phyloP scores from a whole-genome alignment of 805 yeast species.

The Hanseniaspora lachancei region DNA sequence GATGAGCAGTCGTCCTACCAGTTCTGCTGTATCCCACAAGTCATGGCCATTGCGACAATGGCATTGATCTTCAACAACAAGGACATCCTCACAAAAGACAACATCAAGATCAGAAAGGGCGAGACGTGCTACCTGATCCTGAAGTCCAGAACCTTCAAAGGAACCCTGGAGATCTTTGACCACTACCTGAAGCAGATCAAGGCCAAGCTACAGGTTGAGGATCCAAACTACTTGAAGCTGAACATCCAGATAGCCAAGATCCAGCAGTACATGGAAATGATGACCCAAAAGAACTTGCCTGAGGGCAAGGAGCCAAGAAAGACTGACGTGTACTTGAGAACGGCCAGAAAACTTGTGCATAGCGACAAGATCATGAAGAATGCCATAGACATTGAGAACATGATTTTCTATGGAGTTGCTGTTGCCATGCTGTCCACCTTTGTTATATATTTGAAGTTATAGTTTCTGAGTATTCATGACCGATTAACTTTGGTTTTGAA shows the following conservation, averaged over 20 bases:
- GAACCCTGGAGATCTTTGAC: conserved; percentile 65
- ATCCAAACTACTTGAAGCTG: conserved; percentile 73
- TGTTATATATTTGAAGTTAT: not conserved
- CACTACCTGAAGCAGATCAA: conserved; percentile 63
- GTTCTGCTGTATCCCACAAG: conserved; percentile 96
- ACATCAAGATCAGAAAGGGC: conserved; percentile 85
- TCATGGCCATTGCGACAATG: conserved; percentile 94
- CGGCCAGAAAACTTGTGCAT: conserved; percentile 32
- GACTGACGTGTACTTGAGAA: conserved; percentile 29
- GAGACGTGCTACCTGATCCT: conserved; percentile 66
- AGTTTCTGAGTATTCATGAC: not conserved
- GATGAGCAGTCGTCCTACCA: conserved; percentile 73
- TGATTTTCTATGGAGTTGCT: conserved; percentile 20
- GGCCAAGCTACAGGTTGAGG: conserved; percentile 61
- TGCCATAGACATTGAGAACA: conserved; percentile 20
- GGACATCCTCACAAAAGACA: conserved; percentile 43
- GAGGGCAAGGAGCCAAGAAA: conserved; percentile 34
- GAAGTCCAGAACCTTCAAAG: conserved; percentile 58
- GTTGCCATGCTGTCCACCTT: conserved; percentile 14
- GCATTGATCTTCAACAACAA: conserved; percentile 76
- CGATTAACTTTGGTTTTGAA: not conserved
- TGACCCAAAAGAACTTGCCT: conserved; percentile 57
- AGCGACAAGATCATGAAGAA: conserved; percentile 26
- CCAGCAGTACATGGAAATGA: conserved; percentile 71
- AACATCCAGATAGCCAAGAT: conserved; percentile 79